Conservation (phyloP, 116 monocot species). For the Iris pallida region DNA sequence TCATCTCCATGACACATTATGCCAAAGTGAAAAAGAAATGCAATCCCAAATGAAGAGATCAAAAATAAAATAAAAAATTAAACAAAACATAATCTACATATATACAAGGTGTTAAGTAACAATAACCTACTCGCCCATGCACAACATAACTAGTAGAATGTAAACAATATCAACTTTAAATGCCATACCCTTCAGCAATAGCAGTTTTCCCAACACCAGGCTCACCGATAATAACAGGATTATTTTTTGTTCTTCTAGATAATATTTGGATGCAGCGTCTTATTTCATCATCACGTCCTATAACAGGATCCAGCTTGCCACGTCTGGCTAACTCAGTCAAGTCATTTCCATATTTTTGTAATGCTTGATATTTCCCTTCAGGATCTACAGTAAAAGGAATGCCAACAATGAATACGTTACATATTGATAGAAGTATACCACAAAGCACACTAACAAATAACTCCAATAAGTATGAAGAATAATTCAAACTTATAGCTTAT, state of each 20-base stretch:
- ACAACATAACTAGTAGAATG: neutral
- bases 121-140: too few relatives aligned
- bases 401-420: neutral
- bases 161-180: neutral
- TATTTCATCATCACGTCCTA: constrained; percentile 93
- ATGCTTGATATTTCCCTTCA: constrained; percentile 80
- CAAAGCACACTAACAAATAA: too few relatives aligned
- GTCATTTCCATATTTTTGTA: constrained; percentile 88
- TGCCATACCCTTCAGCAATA: constrained; percentile 78
- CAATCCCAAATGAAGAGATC: neutral
- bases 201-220: constrained; percentile 97
- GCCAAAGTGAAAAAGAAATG: too few relatives aligned
- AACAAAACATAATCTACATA: too few relatives aligned
- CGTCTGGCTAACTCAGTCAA: constrained; percentile 81
- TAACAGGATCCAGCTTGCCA: constrained; percentile 91
- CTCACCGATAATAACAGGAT: constrained; percentile 95
- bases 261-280: constrained; percentile 85
- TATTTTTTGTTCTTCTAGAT: constrained; percentile 84
- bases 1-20: too few relatives aligned
- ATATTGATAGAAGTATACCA: too few relatives aligned
- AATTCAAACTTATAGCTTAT: too few relatives aligned
- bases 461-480: too few relatives aligned
- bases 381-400: constrained; percentile 50
- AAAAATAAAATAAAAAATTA: neutral
- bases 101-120: too few relatives aligned